Evolutionary conservation across 306 rosid genomes (phyloP).

Genomic region (Dalbergia oliveri): DNA sequence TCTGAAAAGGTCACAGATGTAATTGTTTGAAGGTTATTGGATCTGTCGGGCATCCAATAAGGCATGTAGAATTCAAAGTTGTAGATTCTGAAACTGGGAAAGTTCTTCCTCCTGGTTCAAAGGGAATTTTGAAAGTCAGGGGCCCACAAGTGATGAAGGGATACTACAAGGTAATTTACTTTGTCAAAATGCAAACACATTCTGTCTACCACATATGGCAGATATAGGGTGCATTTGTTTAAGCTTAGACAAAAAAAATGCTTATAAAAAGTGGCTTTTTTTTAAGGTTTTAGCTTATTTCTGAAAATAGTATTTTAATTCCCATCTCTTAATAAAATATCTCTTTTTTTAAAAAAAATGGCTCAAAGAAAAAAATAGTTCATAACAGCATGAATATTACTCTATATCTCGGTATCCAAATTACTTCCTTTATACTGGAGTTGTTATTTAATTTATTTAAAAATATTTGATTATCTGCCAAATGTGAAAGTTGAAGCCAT

Average conservation of each 20-base stretch:
- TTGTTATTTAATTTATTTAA: slow-evolving; percentile 11
- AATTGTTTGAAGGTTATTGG: slow-evolving; percentile 87
- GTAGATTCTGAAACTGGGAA: slow-evolving; percentile 78
- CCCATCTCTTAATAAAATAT: neutral
- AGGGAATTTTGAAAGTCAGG: slow-evolving; percentile 77
- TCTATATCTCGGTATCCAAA: slow-evolving; percentile 4
- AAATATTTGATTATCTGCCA: slow-evolving; percentile 21
- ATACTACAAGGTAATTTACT: slow-evolving; percentile 80
- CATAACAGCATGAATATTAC: neutral
- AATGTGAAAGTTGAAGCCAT: slow-evolving; percentile 31
- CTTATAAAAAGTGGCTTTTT: neutral
- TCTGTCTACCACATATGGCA: slow-evolving; percentile 14
- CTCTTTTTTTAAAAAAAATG: too few relatives aligned
- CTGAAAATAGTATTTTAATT: too few relatives aligned
- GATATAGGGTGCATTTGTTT: neutral
- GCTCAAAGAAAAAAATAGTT: neutral
- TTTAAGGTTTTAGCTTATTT: neutral
- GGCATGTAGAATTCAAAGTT: slow-evolving; percentile 77
- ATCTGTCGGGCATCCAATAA: slow-evolving; percentile 88
- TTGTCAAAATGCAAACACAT: slow-evolving; percentile 9
- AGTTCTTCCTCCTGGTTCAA: slow-evolving; percentile 83
- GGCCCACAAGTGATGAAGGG: slow-evolving; percentile 96
- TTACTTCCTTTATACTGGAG: slow-evolving; percentile 21
- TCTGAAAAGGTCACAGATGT: slow-evolving; percentile 53
- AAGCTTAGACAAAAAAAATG: neutral